Evolutionary conservation across 2,329 filamentous ascomycete species (phyloP).

Genomic region (Rutstroemia sp.): DNA sequence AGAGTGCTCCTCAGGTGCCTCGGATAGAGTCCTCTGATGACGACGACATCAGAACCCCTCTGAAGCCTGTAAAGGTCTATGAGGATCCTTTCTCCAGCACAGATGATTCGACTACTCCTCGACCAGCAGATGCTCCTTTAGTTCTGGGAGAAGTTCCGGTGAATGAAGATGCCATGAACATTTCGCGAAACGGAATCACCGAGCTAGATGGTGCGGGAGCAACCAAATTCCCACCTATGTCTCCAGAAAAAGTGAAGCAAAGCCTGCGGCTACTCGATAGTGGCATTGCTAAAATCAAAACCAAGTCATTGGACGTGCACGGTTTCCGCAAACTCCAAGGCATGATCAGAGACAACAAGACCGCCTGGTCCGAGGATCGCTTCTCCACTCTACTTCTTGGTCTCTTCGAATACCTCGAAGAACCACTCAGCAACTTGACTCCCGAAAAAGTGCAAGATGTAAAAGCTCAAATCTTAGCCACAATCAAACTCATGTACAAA

Average conservation of each 20-base stretch:
- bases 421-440: constrained; percentile 45
- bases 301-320: constrained; percentile 68
- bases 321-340: constrained; percentile 74
- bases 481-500: constrained; percentile 65
- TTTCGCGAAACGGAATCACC: constrained; percentile 17
- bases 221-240: constrained; percentile 22
- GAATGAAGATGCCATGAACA: constrained; percentile 41
- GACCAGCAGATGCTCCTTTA: constrained; percentile 37
- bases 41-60: constrained; percentile 23
- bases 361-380: constrained; percentile 57
- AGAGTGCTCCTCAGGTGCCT: constrained; percentile 27
- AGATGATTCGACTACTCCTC: constrained; percentile 39
- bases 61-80: constrained; percentile 42
- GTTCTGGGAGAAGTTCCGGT: constrained; percentile 54
- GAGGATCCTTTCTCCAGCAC: constrained; percentile 50
- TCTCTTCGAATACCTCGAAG: constrained; percentile 65
- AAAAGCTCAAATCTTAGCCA: constrained; percentile 67
- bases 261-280: constrained; percentile 60
- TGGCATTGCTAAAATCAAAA: constrained; percentile 65
- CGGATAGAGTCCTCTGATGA: constrained; percentile 35
- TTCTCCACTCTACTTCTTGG: constrained; percentile 61
- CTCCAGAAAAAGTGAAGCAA: constrained; percentile 49
- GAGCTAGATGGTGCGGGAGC: constrained; percentile 12
- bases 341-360: constrained; percentile 59
- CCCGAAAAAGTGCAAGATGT: constrained; percentile 63